Conservation (phyloP, 305 asterid genomes). For the Ajuga reptans region DNA sequence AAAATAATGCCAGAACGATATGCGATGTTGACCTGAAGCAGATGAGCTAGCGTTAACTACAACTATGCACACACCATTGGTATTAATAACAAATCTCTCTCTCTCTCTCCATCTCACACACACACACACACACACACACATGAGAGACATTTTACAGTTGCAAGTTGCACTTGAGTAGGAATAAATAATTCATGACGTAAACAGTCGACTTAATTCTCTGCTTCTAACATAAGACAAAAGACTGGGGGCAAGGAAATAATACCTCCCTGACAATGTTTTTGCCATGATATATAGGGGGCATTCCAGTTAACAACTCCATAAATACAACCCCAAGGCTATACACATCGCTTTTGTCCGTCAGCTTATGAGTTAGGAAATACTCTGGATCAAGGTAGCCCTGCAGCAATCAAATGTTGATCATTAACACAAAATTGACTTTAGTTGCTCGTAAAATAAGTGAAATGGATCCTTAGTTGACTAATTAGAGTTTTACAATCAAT, state of each 20-base stretch:
- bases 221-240: background rate
- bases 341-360: slow-evolving; percentile 82
- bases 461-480: background rate
- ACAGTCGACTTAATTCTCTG: background rate
- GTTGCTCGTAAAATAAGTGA: background rate
- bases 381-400: slow-evolving; percentile 94
- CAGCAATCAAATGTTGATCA: slow-evolving; percentile 16
- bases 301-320: slow-evolving; percentile 69
- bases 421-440: background rate
- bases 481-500: background rate
- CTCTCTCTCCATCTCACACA: no score
- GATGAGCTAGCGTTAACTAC: background rate
- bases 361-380: slow-evolving; percentile 70
- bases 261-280: slow-evolving; percentile 90
- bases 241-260: background rate
- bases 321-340: slow-evolving; percentile 85
- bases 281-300: slow-evolving; percentile 73
- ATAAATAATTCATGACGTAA: background rate
- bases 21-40: slow-evolving; percentile 54
- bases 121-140: no score
- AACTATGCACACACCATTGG: background rate
- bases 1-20: slow-evolving; percentile 54
- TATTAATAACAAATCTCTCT: no score
- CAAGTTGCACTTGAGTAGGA: background rate
- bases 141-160: background rate